Evolutionary conservation across 257 asterid species (phyloP).

Genomic region (Hygrophila difformis): DNA sequence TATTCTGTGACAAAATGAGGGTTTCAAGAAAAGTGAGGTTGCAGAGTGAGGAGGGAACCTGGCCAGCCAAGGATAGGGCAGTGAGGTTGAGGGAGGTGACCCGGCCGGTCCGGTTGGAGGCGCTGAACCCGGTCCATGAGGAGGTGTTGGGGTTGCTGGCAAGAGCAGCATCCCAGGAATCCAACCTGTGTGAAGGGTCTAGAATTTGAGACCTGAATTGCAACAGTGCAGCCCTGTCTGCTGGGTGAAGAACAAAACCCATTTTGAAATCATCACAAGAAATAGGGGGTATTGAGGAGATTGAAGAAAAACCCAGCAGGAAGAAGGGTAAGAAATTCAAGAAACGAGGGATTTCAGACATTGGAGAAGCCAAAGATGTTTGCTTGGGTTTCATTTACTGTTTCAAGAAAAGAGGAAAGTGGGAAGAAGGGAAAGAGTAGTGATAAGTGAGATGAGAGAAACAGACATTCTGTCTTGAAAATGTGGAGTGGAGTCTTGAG

Average conservation of each 20-base stretch:
- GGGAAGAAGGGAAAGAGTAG: no score
- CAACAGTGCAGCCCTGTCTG: conserved; percentile 51
- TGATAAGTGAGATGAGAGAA: no score
- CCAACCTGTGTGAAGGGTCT: conserved; percentile 36
- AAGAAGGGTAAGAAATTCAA: not conserved
- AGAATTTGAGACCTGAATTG: conserved; percentile 50
- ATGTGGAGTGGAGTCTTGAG: no score
- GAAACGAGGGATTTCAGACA: not conserved
- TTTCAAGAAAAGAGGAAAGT: no score
- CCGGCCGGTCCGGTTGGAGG: conserved; percentile 55
- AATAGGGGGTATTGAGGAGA: not conserved
- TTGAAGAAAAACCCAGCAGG: not conserved
- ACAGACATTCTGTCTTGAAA: no score
- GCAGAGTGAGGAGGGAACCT: conserved; percentile 56
- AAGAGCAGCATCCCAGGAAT: conserved; percentile 37
- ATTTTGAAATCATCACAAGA: not conserved
- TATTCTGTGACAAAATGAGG: conserved; percentile 57
- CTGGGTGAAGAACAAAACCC: conserved; percentile 14
- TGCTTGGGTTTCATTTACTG: conserved; percentile 12
- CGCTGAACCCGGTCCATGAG: conserved; percentile 42
- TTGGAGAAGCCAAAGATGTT: not conserved
- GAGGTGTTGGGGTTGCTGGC: conserved; percentile 10
- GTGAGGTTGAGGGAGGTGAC: conserved; percentile 66
- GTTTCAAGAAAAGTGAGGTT: conserved; percentile 50
- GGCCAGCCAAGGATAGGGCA: conserved; percentile 51